Conservation (phyloP, 306 rosid genomes). For the Cajanus cajan region DNA sequence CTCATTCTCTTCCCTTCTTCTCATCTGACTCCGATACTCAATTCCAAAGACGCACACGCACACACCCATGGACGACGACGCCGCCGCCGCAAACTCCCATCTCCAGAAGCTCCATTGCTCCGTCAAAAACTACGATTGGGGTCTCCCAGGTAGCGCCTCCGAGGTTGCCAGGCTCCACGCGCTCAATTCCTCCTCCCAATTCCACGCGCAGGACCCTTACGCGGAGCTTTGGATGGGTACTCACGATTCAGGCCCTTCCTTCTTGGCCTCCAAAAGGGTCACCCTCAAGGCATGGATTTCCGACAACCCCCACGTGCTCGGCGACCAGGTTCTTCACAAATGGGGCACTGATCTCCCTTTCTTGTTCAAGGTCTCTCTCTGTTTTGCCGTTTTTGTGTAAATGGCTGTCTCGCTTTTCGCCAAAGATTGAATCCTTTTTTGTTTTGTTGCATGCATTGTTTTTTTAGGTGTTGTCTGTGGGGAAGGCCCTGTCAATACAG, state of each 20-base stretch:
- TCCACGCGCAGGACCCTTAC: constrained; percentile 58
- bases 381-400: background rate
- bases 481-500: constrained; percentile 88
- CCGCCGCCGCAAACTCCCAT: background rate
- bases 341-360: constrained; percentile 95
- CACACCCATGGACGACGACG: constrained; percentile 22
- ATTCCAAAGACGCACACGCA: too few species aligned
- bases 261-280: constrained; percentile 34
- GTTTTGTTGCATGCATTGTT: background rate
- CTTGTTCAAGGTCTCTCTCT: constrained; percentile 64
- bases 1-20: background rate
- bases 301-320: constrained; percentile 68
- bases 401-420: background rate
- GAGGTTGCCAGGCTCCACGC: constrained; percentile 64
- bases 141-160: constrained; percentile 55
- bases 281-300: constrained; percentile 75
- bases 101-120: constrained; percentile 61
- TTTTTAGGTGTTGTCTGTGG: constrained; percentile 79
- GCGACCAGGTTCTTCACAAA: constrained; percentile 55
- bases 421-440: background rate
- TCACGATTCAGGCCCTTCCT: constrained; percentile 87
- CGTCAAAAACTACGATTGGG: constrained; percentile 90
- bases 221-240: constrained; percentile 99
- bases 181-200: constrained; percentile 51
- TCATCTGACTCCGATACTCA: too few species aligned